phyloP scores from a whole-genome alignment of 2,329 filamentous ascomycete species.

The Thermothelomyces thermophilus region DNA sequence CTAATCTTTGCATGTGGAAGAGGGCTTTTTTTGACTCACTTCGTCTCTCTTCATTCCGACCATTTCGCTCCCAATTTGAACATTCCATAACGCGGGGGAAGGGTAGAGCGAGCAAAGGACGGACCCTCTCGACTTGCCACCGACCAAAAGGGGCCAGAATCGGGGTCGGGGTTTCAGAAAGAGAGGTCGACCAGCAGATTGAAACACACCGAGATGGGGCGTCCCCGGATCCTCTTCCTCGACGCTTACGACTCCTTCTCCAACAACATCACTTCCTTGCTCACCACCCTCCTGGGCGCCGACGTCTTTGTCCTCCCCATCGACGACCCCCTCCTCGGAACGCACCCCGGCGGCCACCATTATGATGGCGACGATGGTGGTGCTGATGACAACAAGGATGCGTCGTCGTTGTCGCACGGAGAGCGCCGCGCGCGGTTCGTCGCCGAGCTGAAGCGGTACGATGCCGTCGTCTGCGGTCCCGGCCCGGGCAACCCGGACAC shows the following conservation, averaged over 20 bases:
- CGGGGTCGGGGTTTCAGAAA: neutral
- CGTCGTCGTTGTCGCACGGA: constrained; percentile 28
- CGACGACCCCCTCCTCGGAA: constrained; percentile 51
- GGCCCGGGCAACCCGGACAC: constrained; percentile 77
- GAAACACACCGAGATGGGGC: constrained; percentile 1
- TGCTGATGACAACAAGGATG: neutral
- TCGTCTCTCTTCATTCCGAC: too few relatives aligned
- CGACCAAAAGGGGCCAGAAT: too few relatives aligned
- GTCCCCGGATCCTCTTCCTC: constrained; percentile 65
- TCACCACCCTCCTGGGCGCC: constrained; percentile 62
- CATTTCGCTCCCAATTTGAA: too few relatives aligned
- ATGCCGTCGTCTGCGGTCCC: constrained; percentile 84
- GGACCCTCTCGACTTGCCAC: too few relatives aligned
- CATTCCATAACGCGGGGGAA: too few relatives aligned
- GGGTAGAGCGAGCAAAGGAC: too few relatives aligned
- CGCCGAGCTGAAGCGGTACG: constrained; percentile 53
- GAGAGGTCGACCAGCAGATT: neutral
- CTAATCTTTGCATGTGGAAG: too few relatives aligned
- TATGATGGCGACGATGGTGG: neutral
- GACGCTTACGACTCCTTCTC: constrained; percentile 97
- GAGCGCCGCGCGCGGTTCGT: constrained; percentile 32
- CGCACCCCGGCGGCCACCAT: too few relatives aligned
- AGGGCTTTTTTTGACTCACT: too few relatives aligned
- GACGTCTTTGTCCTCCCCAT: constrained; percentile 68
- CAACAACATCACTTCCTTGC: constrained; percentile 83